Evolutionary conservation across 148 eudicot genomes (phyloP).

Genomic region (Silene conica): DNA sequence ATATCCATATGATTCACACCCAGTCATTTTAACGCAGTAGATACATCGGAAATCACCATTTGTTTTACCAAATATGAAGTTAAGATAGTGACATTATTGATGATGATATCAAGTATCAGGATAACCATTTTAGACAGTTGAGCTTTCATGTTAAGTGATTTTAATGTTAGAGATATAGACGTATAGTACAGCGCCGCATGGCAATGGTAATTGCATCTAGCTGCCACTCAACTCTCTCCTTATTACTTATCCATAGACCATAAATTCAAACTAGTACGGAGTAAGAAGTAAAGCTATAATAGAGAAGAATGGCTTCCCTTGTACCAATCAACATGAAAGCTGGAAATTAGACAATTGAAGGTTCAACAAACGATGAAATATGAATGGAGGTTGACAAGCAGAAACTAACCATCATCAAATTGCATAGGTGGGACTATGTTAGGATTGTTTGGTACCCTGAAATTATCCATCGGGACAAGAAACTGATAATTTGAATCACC

Average conservation of each 20-base stretch:
- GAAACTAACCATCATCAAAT: constrained; percentile 37
- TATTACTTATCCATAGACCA: neutral
- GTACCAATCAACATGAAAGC: neutral
- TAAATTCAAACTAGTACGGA: neutral
- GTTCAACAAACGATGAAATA: neutral
- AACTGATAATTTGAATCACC: constrained; percentile 30
- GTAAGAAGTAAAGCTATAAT: neutral
- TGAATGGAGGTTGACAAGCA: neutral
- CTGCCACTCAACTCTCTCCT: neutral
- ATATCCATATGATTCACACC: neutral
- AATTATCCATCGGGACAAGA: constrained; percentile 37
- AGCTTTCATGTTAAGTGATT: neutral
- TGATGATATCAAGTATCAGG: too few relatives aligned
- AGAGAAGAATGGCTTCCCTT: neutral
- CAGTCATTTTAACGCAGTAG: neutral
- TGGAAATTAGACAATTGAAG: neutral
- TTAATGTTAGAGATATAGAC: too few relatives aligned
- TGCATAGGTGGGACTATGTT: constrained; percentile 39
- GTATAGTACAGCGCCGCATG: too few relatives aligned
- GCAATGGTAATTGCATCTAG: neutral
- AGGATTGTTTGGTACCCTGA: constrained; percentile 33
- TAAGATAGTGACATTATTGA: too few relatives aligned
- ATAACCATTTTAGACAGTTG: neutral
- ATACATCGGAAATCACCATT: neutral
- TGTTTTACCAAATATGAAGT: neutral